Conservation (phyloP, 225 moss, liverwort and hornwort species). For the Sphagnum tenellum region DNA sequence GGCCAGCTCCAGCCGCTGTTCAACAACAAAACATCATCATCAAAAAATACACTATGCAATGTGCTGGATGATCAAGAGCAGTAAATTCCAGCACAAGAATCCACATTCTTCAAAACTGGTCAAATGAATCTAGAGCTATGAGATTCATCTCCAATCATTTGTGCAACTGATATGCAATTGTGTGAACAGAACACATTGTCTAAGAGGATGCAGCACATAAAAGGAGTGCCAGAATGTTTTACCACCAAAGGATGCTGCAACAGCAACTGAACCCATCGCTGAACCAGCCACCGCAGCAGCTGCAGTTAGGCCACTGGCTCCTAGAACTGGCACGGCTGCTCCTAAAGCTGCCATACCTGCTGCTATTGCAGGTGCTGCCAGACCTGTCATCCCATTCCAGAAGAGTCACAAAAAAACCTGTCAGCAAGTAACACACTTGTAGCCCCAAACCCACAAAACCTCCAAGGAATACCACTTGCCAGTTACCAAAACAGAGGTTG, state of each 20-base stretch:
- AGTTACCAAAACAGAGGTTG: no score
- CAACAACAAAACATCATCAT: neutral
- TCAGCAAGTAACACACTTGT: no score
- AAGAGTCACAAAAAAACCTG: no score
- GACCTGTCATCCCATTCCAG: slow-evolving; percentile 24
- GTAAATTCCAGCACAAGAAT: slow-evolving; percentile 2
- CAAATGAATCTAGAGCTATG: neutral
- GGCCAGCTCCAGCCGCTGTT: slow-evolving; percentile 96
- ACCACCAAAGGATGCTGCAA: slow-evolving; percentile 99
- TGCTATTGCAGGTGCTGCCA: slow-evolving; percentile 93
- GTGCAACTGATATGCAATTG: no score
- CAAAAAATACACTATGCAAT: no score
- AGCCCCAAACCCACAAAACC: no score
- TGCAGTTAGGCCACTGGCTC: slow-evolving; percentile 79
- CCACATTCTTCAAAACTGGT: neutral
- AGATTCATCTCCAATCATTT: no score
- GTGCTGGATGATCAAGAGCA: no score
- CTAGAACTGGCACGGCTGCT: slow-evolving; percentile 67
- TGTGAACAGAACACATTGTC: no score
- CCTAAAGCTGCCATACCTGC: slow-evolving; percentile 82
- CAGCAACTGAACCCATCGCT: slow-evolving; percentile 84
- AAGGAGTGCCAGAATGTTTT: slow-evolving; percentile 2
- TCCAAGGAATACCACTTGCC: no score
- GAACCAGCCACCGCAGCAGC: slow-evolving; percentile 71
- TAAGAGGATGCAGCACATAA: no score